Evolutionary conservation across 83 land plant species (phyloP).

Genomic region (Picea abies): DNA sequence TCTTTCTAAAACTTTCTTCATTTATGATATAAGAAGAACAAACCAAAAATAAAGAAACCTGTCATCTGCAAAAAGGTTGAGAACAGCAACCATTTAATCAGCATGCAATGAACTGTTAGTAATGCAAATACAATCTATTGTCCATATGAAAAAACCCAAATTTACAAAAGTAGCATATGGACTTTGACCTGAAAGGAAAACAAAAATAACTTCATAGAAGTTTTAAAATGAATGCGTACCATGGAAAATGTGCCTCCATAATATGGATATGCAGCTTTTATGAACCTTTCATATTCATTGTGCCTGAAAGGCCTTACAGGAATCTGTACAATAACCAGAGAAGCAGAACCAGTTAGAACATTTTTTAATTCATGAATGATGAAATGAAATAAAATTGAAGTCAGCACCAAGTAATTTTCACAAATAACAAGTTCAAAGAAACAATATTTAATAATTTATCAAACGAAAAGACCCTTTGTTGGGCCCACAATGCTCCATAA

Average conservation of each 20-base stretch:
- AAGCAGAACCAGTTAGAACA: not conserved
- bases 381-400: no score
- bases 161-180: not conserved
- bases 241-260: slow-evolving; percentile 87
- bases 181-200: not conserved
- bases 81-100: not conserved
- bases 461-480: not conserved
- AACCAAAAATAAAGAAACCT: slow-evolving; percentile 66
- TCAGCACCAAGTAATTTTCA: no score
- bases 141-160: not conserved
- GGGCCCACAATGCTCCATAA: not conserved
- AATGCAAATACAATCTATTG: not conserved
- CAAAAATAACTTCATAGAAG: not conserved
- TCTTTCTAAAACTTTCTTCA: not conserved
- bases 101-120: not conserved
- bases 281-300: slow-evolving; percentile 96
- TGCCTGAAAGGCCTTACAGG: slow-evolving; percentile 94
- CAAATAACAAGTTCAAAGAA: not conserved
- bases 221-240: slow-evolving; percentile 33
- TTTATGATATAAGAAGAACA: slow-evolving; percentile 69
- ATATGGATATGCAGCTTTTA: slow-evolving; percentile 85
- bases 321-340: slow-evolving; percentile 56
- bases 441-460: not conserved
- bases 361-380: no score
- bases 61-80: slow-evolving; percentile 51